Percentiles rank a stretch among this genome's conserved stretches.
These are phyloP conservation scores for Apiospora saccharicola DNA, from an alignment of 2,329 filamentous ascomycete genomes.

Conservation along the genomic window DNA sequence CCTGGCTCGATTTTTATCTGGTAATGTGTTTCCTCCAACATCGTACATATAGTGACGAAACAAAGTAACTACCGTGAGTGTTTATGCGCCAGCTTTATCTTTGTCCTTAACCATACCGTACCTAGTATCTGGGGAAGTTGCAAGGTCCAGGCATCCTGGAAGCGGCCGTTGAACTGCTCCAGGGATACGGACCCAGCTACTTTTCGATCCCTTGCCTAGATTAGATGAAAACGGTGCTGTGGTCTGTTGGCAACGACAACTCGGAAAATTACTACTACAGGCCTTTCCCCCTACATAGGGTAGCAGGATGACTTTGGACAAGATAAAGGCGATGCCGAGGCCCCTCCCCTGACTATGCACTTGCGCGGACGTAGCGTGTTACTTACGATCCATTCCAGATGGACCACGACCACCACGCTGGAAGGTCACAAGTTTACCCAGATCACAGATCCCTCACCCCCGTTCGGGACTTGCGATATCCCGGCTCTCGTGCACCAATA, in stretches of 20 bases:
- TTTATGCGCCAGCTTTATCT: background rate
- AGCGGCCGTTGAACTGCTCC: conserved; percentile 1
- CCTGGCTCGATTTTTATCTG: background rate
- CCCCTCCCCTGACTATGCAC: conserved; percentile 1
- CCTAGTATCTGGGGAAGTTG: conserved; percentile 17
- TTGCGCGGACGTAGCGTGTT: background rate
- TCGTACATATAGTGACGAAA: background rate
- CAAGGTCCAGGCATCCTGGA: conserved; percentile 23
- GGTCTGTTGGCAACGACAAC: background rate
- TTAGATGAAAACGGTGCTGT: background rate
- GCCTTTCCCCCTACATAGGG: background rate
- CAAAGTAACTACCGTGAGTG: background rate
- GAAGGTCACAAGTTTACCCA: conserved; percentile 15
- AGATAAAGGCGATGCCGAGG: background rate
- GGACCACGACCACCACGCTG: conserved; percentile 11
- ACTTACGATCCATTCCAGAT: conserved; percentile 14
- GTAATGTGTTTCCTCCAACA: background rate
- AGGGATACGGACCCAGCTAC: conserved; percentile 9
- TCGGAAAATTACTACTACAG: conserved; percentile 9
- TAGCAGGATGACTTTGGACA: background rate
- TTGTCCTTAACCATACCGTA: background rate
- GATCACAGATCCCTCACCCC: conserved; percentile 16
- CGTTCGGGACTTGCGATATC: conserved; percentile 12
- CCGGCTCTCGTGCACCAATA: conserved; percentile 21
- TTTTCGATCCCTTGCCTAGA: background rate